phyloP scores from a whole-genome alignment of 179 eudicot genomes.

The Silene vulgaris region DNA sequence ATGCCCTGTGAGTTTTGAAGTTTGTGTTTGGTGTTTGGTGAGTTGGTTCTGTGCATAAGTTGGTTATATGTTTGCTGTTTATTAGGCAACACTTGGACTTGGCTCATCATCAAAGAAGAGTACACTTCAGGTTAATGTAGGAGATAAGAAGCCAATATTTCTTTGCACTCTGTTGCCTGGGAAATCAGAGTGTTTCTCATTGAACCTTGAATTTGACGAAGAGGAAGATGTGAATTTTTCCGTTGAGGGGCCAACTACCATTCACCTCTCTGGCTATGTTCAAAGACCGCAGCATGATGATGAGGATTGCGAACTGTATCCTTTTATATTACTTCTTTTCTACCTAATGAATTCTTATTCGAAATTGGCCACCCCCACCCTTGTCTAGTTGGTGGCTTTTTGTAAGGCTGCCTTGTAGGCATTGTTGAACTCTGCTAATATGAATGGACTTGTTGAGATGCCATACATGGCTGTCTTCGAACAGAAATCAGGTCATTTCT shows the following conservation, averaged over 20 bases:
- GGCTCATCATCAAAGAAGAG: slow-evolving; percentile 62
- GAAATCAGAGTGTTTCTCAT: slow-evolving; percentile 54
- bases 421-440: neutral
- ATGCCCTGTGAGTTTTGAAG: neutral
- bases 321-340: neutral
- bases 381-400: neutral
- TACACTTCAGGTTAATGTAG: slow-evolving; percentile 64
- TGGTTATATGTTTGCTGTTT: slow-evolving; percentile 2
- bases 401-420: neutral
- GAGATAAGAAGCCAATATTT: slow-evolving; percentile 55
- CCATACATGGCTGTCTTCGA: neutral
- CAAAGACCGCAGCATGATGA: slow-evolving; percentile 26
- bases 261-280: slow-evolving; percentile 76
- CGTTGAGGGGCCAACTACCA: slow-evolving; percentile 65
- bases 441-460: neutral
- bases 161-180: slow-evolving; percentile 75
- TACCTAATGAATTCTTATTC: neutral
- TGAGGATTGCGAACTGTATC: slow-evolving; percentile 9
- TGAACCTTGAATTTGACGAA: slow-evolving; percentile 83
- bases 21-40: neutral
- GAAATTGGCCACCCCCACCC: neutral
- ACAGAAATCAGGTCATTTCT: neutral
- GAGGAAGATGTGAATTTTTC: slow-evolving; percentile 73
- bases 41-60: neutral
- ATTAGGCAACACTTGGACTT: slow-evolving; percentile 71